Base-by-base conservation (phyloP, 2,329 filamentous ascomycete genomes). In the Reticulascus tulasneorum region DNA sequence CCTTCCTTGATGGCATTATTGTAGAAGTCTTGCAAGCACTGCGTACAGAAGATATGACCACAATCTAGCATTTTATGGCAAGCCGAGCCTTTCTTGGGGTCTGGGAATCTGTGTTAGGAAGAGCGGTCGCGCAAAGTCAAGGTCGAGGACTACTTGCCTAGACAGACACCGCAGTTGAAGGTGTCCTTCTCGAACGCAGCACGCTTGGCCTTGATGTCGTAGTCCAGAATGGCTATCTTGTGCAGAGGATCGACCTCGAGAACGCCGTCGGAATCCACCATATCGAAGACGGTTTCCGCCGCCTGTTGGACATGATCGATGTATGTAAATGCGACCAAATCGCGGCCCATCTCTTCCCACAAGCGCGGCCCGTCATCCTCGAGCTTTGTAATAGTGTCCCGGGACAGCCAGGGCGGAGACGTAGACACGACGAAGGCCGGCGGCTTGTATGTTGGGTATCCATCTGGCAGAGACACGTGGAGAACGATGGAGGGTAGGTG, bases 1-100 rank as follows among this genome's bases (percentile, higher is more conserved):
- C 93, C 93, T 53, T 94, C 86, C 0, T 71, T 79, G 50, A 98
- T 96, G 47, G 87, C 89, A 45, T 80, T 82, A 48, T 84, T 87
- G 70, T 94, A 97, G 49, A 91, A 96, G 50, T 91, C 87, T 45
- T 86, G 83, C 4, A 98, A 69, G 53, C 93, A 98, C n/a, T 78
- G 62, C 13, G 83, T 66, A 59, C 93, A 98, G 55, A 97, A 98
- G 23, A 97, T 88, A 56, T 98, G 91, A 1, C 79, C 80, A 58
- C 93, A 98, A 40, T 83, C 79, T 29, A 84, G 63, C 72, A 97
- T 82, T 26, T 79, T 77, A 63, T 97, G 85, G 57, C 93, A 97
- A 9, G 70, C 75, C 0, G 67, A 62, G 2, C 93, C 93, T 57
- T 94, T 96, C 60, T 95, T 95, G 1, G 89, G 89, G 58, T 97